Evolutionary conservation across 1,284 basidiomycete species (phyloP), one percentile per base, ranked within the genome.

Genomic region (Ganoderma meredithae): DNA sequence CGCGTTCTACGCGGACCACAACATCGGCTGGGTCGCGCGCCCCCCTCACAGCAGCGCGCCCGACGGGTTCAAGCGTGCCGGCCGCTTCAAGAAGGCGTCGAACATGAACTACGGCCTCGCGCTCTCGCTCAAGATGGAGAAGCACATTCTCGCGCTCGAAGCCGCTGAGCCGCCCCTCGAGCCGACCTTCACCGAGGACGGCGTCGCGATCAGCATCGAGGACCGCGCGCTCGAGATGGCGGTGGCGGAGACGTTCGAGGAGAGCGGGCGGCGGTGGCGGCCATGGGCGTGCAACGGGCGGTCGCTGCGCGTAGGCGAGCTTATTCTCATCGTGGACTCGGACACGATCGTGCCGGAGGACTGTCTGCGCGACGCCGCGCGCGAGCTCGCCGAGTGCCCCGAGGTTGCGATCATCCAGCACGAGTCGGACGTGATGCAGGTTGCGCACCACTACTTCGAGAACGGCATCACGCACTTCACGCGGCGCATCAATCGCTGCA

Each of bases 301-400:
- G 47, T 84, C 86, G 1, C 73, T 90, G 31, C 84, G 89, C n/a
- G 77, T 91, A 22, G 91, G 91, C n/a, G 85, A 91, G 62, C 79
- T 92, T 70, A 86, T 94, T 72, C 80, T 92, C 68, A 86, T 94
- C 72, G 85, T 94, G 71, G 93, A 95, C 76, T 90, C 92, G 4
- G 94, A 95, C 80, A 96, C 94, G n/a, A 81, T 95, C 67, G 93
- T 96, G 0, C 94, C 94, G 3, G 90, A 91, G 82, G 95, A 95
- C 77, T 96, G 93, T 77, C 88, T 96, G 75, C 85, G 92, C 64
- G 94, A 95, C 79, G 94, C 94, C 0, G 94, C 92, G 3, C 87
- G 91, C 31, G 94, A 96, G 78, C 86, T 95, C 74, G 83, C 85
- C 6, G 90, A 92, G 78, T 88, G 86, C 70, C 93, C 92, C 3